Base-by-base conservation (phyloP, 2,329 filamentous ascomycete genomes). In the Shiraia sp. region DNA sequence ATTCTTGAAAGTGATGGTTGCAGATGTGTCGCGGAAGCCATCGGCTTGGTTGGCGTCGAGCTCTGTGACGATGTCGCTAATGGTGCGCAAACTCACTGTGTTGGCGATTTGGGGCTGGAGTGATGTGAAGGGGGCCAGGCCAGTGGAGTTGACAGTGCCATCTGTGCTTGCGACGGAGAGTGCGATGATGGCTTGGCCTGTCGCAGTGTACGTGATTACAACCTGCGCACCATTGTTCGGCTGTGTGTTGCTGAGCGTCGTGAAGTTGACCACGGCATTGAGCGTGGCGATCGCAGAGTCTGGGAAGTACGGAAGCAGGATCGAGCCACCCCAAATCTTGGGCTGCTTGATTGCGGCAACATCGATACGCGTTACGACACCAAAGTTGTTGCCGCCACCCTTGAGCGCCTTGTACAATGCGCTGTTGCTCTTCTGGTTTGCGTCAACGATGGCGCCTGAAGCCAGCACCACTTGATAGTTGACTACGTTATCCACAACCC, bases 381-480 rank as follows among this genome's bases (percentile, higher is more conserved):
- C 59, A 39, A 64, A 63, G 32, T 61, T 59, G 41, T 44, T 50
- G 10, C 17, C 9, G 19, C 70, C 70, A 27, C 70, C 71, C 43
- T 70, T 72, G 23, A 74, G 51, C n/a, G 67, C 68, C 10, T 47
- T 48, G 41, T 69, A 74, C 23, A 75, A 65, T 26, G 73, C 68
- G 2, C 33, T 36, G 33, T 73, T 69, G 22, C 61, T 49, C 10
- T 54, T 59, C 12, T 43, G 52, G 32, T 61, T 70, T 8, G 72
- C 72, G 31, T 71, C 65, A 14, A 72, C 61, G 40, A 73, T 61
- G 9, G 56, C 66, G 6, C 68, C 71, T 49, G 70, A 68, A 12
- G 72, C 69, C 12, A 76, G 61, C n/a, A 74, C 69, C 22, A 76
- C 66, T 41, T 78, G 69, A 28, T 63, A 40, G 32, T 45, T 45